Conservation (phyloP, 2,329 filamentous ascomycete genomes). For the Sclerotiophoma versabilis region DNA sequence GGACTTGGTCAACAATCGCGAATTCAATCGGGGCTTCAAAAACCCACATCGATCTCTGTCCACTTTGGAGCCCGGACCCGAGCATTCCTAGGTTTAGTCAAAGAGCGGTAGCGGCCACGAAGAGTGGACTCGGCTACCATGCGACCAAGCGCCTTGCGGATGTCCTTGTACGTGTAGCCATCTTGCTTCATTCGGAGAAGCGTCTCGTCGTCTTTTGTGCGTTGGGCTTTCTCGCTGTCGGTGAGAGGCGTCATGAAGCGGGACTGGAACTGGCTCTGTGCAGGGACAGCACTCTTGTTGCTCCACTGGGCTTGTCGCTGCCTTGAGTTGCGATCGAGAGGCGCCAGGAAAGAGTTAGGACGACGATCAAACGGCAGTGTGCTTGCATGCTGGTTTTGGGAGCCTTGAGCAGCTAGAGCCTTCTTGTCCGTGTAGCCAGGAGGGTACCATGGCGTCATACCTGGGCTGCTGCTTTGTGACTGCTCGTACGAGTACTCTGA, state of each 20-base stretch:
- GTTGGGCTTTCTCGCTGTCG: constrained; percentile 2
- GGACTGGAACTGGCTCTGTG: constrained; percentile 11
- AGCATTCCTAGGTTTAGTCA: constrained; percentile 69
- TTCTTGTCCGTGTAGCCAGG: not conserved
- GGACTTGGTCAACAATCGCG: constrained; percentile 20
- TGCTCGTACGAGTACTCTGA: constrained; percentile 15
- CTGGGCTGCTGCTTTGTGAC: constrained; percentile 17
- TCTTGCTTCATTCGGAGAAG: constrained; percentile 62
- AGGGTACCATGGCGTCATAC: constrained; percentile 14
- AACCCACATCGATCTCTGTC: constrained; percentile 69
- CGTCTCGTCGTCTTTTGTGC: constrained; percentile 36
- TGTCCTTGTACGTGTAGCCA: constrained; percentile 71
- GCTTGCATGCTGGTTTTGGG: not conserved
- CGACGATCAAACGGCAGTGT: not conserved
- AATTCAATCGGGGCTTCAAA: too few species aligned
- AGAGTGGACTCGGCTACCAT: constrained; percentile 75
- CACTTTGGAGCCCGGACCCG: constrained; percentile 72
- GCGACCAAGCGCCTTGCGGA: constrained; percentile 63
- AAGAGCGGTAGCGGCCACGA: constrained; percentile 69
- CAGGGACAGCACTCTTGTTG: constrained; percentile 4
- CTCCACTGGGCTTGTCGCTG: constrained; percentile 14
- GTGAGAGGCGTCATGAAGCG: constrained; percentile 4
- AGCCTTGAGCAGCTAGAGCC: not conserved
- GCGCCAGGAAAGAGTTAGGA: constrained; percentile 3
- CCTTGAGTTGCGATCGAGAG: not conserved